Base-by-base conservation (phyloP, 306 rosid species). In the Vigna mungo region DNA sequence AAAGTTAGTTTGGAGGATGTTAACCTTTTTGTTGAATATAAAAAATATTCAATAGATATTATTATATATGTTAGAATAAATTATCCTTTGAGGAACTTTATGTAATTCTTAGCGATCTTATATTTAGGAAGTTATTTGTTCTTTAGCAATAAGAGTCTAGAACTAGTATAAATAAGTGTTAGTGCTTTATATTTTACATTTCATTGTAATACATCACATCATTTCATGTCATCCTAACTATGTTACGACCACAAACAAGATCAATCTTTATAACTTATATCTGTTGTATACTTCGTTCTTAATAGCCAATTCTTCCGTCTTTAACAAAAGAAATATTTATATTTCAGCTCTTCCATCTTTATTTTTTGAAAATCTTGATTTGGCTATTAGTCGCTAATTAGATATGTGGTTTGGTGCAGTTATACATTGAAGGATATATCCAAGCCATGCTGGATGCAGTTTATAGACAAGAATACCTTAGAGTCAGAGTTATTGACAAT, bases 401-500 rank as follows among this genome's bases (percentile, higher is more conserved):
- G 46, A 78, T 77, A 39, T 85, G 83, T 84, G 72, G 41, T 54
- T 67, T 71, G 71, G 74, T 89, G 87, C 97, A 95, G 98, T 82
- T 92, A 66, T 95, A 92, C 67, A 87, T 95, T 82, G 98, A 95
- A 92, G 98, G 98, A 75, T 95, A 95, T 86, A 86, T 95, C 80
- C 97, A 95, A 89, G 98, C 97, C 70, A 92, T 92, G 98, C 85
- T 92, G 92, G 97, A 95, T 80, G 81, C 97, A 36, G 70, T 90
- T 78, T 95, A 86, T 76, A 88, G 91, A 86, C 97, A 95, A 85
- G 98, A 92, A 78, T 95, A 90, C 78, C 90, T 95, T 73, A 82
- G 98, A 80, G 97, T 92, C 84, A 88, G 92, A 81, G 98, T 90
- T 77, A 75, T 89, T 46, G 97, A 95, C 72, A 84, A 90, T 88